phyloP scores from a whole-genome alignment of 2,329 filamentous ascomycete species.

The Aspergillus sp. region DNA sequence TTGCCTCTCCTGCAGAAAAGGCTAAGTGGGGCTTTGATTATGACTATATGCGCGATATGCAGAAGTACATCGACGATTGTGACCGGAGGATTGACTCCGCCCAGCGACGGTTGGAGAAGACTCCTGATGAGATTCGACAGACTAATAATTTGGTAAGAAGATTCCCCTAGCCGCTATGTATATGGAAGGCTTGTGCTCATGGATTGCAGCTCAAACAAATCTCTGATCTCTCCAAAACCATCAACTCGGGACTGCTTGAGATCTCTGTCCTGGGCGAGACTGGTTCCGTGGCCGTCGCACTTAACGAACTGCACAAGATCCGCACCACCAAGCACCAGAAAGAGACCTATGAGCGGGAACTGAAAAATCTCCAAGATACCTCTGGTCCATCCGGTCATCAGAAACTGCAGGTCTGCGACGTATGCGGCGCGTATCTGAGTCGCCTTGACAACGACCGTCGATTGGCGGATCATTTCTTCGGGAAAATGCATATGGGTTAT shows the following conservation, averaged over 20 bases:
- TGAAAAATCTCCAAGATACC: slow-evolving; percentile 85
- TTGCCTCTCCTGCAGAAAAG: slow-evolving; percentile 60
- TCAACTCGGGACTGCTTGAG: slow-evolving; percentile 76
- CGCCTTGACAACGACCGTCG: slow-evolving; percentile 89
- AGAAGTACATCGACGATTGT: slow-evolving; percentile 94
- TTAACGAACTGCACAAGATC: slow-evolving; percentile 82
- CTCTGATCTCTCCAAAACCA: slow-evolving; percentile 66
- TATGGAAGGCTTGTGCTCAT: no score
- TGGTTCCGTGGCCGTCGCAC: slow-evolving; percentile 68
- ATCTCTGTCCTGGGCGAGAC: slow-evolving; percentile 76
- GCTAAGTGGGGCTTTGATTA: slow-evolving; percentile 84
- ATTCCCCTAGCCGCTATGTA: no score
- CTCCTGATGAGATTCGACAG: slow-evolving; percentile 91
- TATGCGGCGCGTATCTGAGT: slow-evolving; percentile 90
- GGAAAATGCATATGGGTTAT: slow-evolving; percentile 98
- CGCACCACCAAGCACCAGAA: slow-evolving; percentile 73
- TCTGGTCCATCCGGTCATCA: slow-evolving; percentile 90
- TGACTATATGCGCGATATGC: slow-evolving; percentile 92
- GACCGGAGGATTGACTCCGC: slow-evolving; percentile 87
- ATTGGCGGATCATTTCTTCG: slow-evolving; percentile 94
- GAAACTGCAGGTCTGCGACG: slow-evolving; percentile 97
- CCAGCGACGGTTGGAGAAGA: slow-evolving; percentile 88
- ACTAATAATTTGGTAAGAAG: slow-evolving; percentile 66
- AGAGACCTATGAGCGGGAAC: slow-evolving; percentile 72
- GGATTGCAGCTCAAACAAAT: slow-evolving; percentile 63